A percentile compares a stretch with the other conserved stretches of the same genome.
Conservation (phyloP, 345 rosid species). For the Brassica napus region Da-Ae NC_063439.1:27755501-27756000, state of each 20-base stretch:
- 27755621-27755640: constrained; percentile 98
- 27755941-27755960: constrained; percentile 56
- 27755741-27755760: neutral
- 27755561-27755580: constrained; percentile 14
- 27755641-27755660: constrained; percentile 90
- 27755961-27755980: constrained; percentile 99
- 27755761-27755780: neutral
- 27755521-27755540: constrained; percentile 28
- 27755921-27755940: constrained; percentile 6
- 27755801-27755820: neutral
- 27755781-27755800: neutral
- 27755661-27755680: constrained; percentile 98
- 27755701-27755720: constrained; percentile 98
- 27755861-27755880: constrained; percentile 4
- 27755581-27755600: constrained; percentile 45
- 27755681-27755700: constrained; percentile 95
- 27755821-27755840: constrained; percentile 3
- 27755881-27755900: constrained; percentile 1
- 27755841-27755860: neutral
- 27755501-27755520: constrained; percentile 98
- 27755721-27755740: constrained; percentile 71
- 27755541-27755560: constrained; percentile 13
- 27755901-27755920: constrained; percentile 11
- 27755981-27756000: constrained; percentile 95
- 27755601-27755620: constrained; percentile 99